Evolutionary conservation across 2,329 filamentous ascomycete species (phyloP), one percentile per base, ranked within the genome.

Genomic region (Sporothrix pallida): DNA sequence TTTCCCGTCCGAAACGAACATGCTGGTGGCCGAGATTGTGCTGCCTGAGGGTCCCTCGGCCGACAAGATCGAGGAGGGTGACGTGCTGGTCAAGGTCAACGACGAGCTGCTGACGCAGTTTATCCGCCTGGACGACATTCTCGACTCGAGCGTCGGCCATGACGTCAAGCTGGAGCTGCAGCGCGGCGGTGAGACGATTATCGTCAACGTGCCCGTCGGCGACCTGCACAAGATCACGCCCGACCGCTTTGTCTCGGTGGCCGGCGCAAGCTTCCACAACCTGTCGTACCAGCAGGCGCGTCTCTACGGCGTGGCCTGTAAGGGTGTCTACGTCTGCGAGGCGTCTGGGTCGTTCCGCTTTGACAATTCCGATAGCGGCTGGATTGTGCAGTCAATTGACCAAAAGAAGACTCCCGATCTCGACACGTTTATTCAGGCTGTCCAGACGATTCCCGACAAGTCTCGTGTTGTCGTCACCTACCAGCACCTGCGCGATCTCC

Each of bases 221-320:
- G 93, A 99, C 80, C 87, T 99, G 75, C 96, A 99, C 84, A 89
- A 88, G 73, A 99, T 99, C 81, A 98, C 96, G 2, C 96, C 97
- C 15, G 95, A 98, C 83, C 92, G 95, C 75, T 99, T 98, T 80
- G 93, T 98, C 72, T 93, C 94, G 4, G 95, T 98, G 60, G 93
- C 95, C 58, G 97, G 96, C 23, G 96, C 91, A 31, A 95, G 94
- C 74, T 98, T 99, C 85, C 97, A 99, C 83, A 90, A 97, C 80
- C 86, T 99, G 20, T 99, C 97, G 0, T 99, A 99, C 81, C 96
- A 99, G 80, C 95, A 98, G 83, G 94, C 96, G n/a, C 91, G 96
- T 10, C 88, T 98, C 4, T 98, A 98, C 81, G 95, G 95, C 48
- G 95, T 99, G 74, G 91, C 95, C 10, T 92, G 94, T 78, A 92